These are phyloP conservation scores for Dittrichia graveolens DNA, from an alignment of 129 eudicot species.

Conservation along the genomic window DNA sequence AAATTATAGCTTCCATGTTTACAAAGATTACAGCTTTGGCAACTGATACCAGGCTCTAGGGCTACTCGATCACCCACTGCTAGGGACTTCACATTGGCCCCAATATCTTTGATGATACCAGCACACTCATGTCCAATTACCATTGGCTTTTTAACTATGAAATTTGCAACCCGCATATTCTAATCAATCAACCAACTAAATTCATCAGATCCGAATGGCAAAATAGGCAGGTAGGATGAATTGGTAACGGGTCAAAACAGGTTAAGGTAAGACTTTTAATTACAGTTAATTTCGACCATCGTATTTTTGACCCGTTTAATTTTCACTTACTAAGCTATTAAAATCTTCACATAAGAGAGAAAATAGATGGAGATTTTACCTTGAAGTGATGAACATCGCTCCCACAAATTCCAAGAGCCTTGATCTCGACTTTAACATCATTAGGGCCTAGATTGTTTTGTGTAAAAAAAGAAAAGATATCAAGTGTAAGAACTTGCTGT, in stretches of 20 bases:
- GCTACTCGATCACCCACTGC: constrained; percentile 59
- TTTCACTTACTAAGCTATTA: no score
- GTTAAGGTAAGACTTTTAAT: background rate
- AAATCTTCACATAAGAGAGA: no score
- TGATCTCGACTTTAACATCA: constrained; percentile 53
- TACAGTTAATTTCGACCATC: no score
- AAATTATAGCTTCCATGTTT: constrained; percentile 48
- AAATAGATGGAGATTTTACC: constrained; percentile 12
- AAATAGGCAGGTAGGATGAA: no score
- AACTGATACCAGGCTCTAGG: constrained; percentile 55
- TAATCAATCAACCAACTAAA: constrained; percentile 18
- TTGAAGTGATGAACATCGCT: constrained; percentile 63
- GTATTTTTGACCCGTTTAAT: no score
- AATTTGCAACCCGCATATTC: constrained; percentile 50
- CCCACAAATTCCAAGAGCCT: constrained; percentile 66
- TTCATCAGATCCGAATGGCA: background rate
- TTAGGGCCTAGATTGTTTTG: constrained; percentile 36
- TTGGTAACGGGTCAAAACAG: no score
- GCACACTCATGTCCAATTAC: constrained; percentile 64
- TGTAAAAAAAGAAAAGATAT: background rate
- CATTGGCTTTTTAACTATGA: constrained; percentile 56
- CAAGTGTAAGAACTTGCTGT: background rate
- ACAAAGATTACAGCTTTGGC: constrained; percentile 47
- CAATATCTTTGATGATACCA: constrained; percentile 52
- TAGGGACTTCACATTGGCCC: constrained; percentile 43